Evolutionary conservation across 2,329 filamentous ascomycete species (phyloP).

Genomic region (Alternaria longipes): DNA sequence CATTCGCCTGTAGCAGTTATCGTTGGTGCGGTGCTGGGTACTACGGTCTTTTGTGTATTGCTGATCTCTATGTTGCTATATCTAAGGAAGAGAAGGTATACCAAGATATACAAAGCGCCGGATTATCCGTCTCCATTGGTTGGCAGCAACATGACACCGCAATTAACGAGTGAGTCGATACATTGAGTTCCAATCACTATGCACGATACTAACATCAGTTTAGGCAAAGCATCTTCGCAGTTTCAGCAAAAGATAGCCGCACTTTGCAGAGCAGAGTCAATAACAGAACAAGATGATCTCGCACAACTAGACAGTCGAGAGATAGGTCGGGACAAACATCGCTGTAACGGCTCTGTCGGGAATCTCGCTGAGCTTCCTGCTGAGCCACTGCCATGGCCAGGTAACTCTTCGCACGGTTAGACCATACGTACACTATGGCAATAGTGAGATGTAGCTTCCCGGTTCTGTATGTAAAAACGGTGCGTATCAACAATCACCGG

Average conservation of each 20-base stretch:
- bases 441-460: not conserved
- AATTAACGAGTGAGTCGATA: constrained; percentile 8
- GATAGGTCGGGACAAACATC: not conserved
- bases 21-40: constrained; percentile 36
- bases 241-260: constrained; percentile 4
- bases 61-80: constrained; percentile 20
- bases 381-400: constrained; percentile 16
- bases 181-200: not conserved
- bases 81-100: constrained; percentile 20
- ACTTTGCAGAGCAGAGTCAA: constrained; percentile 14
- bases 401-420: not conserved
- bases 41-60: constrained; percentile 20
- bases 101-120: constrained; percentile 33
- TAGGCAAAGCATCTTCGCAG: constrained; percentile 6
- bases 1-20: constrained; percentile 28
- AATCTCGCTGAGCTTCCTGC: constrained; percentile 18
- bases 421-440: not conserved
- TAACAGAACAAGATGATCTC: constrained; percentile 13
- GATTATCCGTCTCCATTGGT: constrained; percentile 35
- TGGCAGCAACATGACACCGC: constrained; percentile 37
- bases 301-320: constrained; percentile 20
- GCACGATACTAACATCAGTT: not conserved
- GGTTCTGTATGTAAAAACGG: not conserved
- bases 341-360: not conserved
- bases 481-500: not conserved